phyloP scores from a whole-genome alignment of 768 basidiomycete species.

The Boletus sensibilis region DNA sequence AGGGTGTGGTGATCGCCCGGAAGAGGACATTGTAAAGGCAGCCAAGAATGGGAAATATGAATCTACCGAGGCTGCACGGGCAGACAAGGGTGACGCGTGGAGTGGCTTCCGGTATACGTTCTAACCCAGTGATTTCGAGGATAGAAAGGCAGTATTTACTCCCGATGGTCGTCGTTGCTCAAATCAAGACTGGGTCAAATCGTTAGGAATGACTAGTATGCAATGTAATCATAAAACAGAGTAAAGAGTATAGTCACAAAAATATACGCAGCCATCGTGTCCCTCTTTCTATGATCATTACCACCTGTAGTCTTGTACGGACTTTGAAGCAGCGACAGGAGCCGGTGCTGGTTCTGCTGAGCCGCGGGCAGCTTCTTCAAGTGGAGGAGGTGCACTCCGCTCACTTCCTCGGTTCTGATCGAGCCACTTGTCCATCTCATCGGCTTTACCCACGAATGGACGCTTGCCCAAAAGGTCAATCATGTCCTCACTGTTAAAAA shows the following conservation, averaged over 20 bases:
- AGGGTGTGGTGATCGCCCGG: conserved; percentile 43
- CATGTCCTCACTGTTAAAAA: conserved; percentile 74
- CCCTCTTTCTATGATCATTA: conserved; percentile 5
- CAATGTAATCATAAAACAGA: conserved; percentile 44
- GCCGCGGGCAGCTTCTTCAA: conserved; percentile 47
- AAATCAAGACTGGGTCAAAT: background rate
- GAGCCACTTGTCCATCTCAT: conserved; percentile 98
- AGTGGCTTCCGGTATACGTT: conserved; percentile 72
- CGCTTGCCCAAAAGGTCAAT: conserved; percentile 77
- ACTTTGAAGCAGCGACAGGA: conserved; percentile 47
- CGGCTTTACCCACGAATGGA: conserved; percentile 71
- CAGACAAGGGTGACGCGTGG: conserved; percentile 66
- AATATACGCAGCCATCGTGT: conserved; percentile 5
- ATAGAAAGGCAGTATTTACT: background rate
- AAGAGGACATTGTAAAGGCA: conserved; percentile 33
- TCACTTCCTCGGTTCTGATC: conserved; percentile 67
- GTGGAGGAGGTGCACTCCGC: conserved; percentile 63
- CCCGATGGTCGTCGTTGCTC: background rate
- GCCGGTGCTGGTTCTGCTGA: conserved; percentile 44
- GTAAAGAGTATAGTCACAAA: conserved; percentile 34
- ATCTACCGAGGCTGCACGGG: conserved; percentile 55
- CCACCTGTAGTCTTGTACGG: conserved; percentile 32
- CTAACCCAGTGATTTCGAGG: conserved; percentile 19
- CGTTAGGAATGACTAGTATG: conserved; percentile 37
- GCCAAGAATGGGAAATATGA: conserved; percentile 53